phyloP scores from a whole-genome alignment of 164 flowering plant species.

The Vitis labrusca region DNA sequence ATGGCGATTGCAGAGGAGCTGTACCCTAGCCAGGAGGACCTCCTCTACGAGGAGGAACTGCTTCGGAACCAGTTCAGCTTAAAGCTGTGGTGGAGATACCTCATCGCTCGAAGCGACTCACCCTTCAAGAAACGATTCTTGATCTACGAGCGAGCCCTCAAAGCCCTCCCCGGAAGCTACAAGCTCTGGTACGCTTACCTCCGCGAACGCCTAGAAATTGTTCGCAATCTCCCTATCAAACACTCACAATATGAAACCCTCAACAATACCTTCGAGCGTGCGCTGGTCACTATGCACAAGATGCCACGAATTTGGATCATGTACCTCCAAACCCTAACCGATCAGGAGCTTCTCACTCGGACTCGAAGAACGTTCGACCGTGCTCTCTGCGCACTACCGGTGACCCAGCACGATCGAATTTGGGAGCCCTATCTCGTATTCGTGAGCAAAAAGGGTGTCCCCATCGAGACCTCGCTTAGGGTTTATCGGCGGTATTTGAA shows the following conservation, averaged over 20 bases:
- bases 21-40: constrained; percentile 69
- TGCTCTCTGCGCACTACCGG: constrained; percentile 87
- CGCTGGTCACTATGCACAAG: constrained; percentile 91
- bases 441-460: constrained; percentile 76
- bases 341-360: constrained; percentile 61
- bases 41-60: constrained; percentile 81
- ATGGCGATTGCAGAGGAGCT: constrained; percentile 47
- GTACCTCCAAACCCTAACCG: constrained; percentile 63
- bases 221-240: constrained; percentile 54
- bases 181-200: constrained; percentile 94
- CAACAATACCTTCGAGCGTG: constrained; percentile 90
- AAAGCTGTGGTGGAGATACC: constrained; percentile 92
- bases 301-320: constrained; percentile 94
- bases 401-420: constrained; percentile 90
- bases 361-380: constrained; percentile 76
- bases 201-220: constrained; percentile 75
- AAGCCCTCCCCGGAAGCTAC: constrained; percentile 91
- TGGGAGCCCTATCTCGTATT: constrained; percentile 78
- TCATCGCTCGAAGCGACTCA: constrained; percentile 49
- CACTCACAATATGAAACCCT: constrained; percentile 60
- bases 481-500: constrained; percentile 91
- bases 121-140: constrained; percentile 72
- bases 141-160: constrained; percentile 86
- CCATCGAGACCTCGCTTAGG: constrained; percentile 85
- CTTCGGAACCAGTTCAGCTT: constrained; percentile 79